Conservation (phyloP, 2,329 filamentous ascomycete genomes). For the Venturia aucupariae region DNA sequence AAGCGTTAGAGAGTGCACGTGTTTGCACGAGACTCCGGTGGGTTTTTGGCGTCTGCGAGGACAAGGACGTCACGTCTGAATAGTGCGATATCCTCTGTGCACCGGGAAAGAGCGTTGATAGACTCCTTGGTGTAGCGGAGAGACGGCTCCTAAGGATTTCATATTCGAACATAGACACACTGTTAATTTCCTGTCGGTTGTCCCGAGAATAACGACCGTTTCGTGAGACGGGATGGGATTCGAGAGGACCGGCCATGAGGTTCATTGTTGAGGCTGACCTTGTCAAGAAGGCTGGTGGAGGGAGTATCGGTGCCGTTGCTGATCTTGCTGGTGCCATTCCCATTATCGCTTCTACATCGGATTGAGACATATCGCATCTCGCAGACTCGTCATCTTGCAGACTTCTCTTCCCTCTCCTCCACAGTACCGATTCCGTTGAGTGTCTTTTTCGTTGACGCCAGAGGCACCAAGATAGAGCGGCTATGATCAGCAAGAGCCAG, state of each 20-base stretch:
- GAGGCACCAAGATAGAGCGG: neutral
- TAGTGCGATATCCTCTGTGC: neutral
- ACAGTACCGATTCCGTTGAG: too few relatives aligned
- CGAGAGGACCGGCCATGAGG: neutral
- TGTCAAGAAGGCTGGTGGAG: neutral
- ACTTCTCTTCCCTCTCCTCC: too few relatives aligned
- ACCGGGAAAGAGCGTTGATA: neutral
- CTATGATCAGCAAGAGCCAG: slow-evolving; percentile 6
- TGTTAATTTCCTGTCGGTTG: neutral
- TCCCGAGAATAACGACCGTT: neutral
- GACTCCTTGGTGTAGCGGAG: neutral
- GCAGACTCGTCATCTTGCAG: too few relatives aligned
- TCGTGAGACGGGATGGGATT: neutral
- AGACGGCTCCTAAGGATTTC: neutral
- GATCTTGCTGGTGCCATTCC: neutral
- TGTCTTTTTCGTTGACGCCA: neutral
- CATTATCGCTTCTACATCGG: neutral
- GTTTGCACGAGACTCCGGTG: too few relatives aligned
- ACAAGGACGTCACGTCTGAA: neutral
- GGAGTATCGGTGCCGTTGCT: neutral
- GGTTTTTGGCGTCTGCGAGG: neutral
- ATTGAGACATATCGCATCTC: neutral
- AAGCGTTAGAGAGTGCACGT: neutral
- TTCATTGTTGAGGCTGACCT: neutral
- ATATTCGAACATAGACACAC: neutral